Evolutionary conservation across 1,139 yeast genomes (phyloP).

Genomic region (Candida labiduridarum): DNA sequence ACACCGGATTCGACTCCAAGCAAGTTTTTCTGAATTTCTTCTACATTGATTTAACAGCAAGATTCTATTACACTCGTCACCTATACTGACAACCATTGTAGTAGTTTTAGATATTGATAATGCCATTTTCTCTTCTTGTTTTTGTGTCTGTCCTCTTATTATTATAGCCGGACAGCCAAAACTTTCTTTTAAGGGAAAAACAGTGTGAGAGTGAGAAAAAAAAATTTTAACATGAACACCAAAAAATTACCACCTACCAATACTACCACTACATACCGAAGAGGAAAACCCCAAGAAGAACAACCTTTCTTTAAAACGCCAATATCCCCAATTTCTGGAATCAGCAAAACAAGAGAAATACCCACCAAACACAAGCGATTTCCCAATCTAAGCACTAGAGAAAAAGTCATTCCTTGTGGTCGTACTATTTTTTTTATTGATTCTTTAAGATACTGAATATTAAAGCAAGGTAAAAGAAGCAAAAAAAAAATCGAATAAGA

Average conservation of each 20-base stretch:
- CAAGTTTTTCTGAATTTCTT: not conserved
- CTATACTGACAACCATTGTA: not conserved
- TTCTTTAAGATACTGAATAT: not conserved
- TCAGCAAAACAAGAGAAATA: no score
- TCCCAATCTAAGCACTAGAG: not conserved
- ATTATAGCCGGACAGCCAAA: not conserved
- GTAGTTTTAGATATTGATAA: not conserved
- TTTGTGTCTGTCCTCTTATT: not conserved
- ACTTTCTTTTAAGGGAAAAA: conserved; percentile 2
- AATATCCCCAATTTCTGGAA: not conserved
- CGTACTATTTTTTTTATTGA: not conserved
- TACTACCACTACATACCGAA: not conserved
- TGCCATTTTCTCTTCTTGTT: not conserved
- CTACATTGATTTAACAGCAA: not conserved
- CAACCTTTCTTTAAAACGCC: not conserved
- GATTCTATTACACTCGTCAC: not conserved
- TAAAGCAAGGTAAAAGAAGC: not conserved
- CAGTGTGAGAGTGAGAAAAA: not conserved
- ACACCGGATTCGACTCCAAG: no score
- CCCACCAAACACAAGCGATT: no score
- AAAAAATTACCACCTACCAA: conserved; percentile 3
- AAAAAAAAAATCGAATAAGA: not conserved
- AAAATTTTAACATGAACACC: conserved; percentile 3
- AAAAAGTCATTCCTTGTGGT: not conserved
- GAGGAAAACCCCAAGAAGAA: conserved; percentile 4